phyloP scores from a whole-genome alignment of 495 filamentous ascomycete species.

The Lasiosphaeria ovina region DNA sequence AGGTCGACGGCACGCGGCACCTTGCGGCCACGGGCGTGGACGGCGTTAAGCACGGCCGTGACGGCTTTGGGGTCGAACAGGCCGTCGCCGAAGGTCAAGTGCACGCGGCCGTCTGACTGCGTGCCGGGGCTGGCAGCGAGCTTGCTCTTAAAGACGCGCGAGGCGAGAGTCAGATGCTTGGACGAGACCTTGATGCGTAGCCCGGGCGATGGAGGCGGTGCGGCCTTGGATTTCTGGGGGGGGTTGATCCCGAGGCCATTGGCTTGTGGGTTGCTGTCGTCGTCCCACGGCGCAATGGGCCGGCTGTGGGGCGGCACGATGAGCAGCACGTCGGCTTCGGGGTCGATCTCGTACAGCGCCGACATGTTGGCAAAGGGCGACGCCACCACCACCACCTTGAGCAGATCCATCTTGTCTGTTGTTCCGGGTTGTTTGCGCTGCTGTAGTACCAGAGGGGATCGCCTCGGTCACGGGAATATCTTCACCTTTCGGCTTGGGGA shows the following conservation, averaged over 20 bases:
- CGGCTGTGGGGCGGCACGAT: constrained; percentile 20
- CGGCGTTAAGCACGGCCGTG: constrained; percentile 47
- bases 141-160: constrained; percentile 43
- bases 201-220: constrained; percentile 13
- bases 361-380: constrained; percentile 31
- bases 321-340: constrained; percentile 31
- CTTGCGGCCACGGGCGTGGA: constrained; percentile 46
- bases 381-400: constrained; percentile 20
- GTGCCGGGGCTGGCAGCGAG: constrained; percentile 23
- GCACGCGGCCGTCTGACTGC: constrained; percentile 40
- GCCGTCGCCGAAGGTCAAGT: constrained; percentile 33
- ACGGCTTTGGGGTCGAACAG: constrained; percentile 43
- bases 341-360: constrained; percentile 32
- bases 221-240: background rate
- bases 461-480: background rate
- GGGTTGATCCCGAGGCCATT: background rate
- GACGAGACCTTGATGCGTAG: constrained; percentile 49
- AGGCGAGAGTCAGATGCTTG: constrained; percentile 49
- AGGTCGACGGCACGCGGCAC: constrained; percentile 43
- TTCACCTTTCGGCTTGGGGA: background rate
- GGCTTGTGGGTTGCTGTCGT: background rate
- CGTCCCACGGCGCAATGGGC: constrained; percentile 20
- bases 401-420: constrained; percentile 17
- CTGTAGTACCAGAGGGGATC: background rate
- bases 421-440: background rate